A percentile compares a stretch with the other conserved stretches of the same genome.
These are phyloP conservation scores for Veloporphyrellus conicus DNA, from an alignment of 1,284 basidiomycete species.

Conservation along the genomic window DNA sequence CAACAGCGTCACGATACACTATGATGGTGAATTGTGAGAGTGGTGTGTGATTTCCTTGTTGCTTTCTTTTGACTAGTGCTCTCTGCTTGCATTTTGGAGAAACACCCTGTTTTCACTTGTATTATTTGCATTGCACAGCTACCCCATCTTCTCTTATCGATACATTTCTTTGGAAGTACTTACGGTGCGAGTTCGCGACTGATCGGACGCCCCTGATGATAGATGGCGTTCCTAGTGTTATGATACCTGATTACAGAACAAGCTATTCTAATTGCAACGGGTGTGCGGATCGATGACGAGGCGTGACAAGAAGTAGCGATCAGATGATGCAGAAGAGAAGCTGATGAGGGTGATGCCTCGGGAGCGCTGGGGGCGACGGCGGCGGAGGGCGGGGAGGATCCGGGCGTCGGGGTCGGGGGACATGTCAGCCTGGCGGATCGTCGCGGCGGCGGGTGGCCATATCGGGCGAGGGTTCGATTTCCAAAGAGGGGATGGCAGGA, in stretches of 20 bases:
- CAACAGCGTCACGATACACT: slow-evolving; percentile 82
- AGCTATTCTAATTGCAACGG: slow-evolving; percentile 30
- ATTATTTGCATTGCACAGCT: slow-evolving; percentile 34
- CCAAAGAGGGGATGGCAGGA: slow-evolving; percentile 24
- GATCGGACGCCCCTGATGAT: slow-evolving; percentile 22
- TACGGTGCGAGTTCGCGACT: slow-evolving; percentile 19
- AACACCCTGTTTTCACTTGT: slow-evolving; percentile 28
- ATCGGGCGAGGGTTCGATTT: slow-evolving; percentile 22
- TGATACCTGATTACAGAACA: slow-evolving; percentile 28
- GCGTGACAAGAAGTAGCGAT: slow-evolving; percentile 13
- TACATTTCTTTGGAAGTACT: slow-evolving; percentile 26
- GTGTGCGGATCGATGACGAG: slow-evolving; percentile 1
- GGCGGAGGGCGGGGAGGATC: slow-evolving; percentile 21
- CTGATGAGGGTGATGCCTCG: slow-evolving; percentile 8
- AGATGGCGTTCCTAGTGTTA: slow-evolving; percentile 25
- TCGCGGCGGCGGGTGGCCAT: slow-evolving; percentile 19
- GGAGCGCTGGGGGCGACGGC: slow-evolving; percentile 18
- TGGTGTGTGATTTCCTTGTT: slow-evolving; percentile 18
- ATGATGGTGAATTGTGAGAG: slow-evolving; percentile 60
- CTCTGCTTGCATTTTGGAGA: slow-evolving; percentile 22
- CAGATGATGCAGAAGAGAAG: slow-evolving; percentile 25
- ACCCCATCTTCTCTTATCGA: slow-evolving; percentile 17
- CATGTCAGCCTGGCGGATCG: slow-evolving; percentile 35
- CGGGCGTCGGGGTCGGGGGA: slow-evolving; percentile 24
- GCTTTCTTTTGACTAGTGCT: slow-evolving; percentile 11